These are phyloP conservation scores for Fusarium coffeatum DNA, from an alignment of 2,329 filamentous ascomycete species.

Conservation along the genomic window DNA sequence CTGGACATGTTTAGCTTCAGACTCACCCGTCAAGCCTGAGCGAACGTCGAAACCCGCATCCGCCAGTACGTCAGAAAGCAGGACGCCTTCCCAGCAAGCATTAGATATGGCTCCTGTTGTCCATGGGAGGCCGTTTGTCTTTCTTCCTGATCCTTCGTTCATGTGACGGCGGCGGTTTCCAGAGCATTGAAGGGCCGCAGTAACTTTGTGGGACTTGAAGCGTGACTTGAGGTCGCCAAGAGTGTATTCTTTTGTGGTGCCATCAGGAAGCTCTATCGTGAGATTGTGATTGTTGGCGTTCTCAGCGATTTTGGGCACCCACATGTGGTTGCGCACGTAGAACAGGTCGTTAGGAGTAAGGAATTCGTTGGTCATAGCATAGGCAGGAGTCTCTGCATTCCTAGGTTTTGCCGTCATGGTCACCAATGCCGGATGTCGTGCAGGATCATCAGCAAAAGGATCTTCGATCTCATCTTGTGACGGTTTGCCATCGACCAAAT, in stretches of 20 bases:
- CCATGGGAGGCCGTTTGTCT: constrained; percentile 70
- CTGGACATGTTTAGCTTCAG: constrained; percentile 63
- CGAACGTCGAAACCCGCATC: constrained; percentile 64
- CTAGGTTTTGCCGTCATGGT: constrained; percentile 66
- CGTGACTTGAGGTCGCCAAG: constrained; percentile 64
- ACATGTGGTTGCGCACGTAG: constrained; percentile 73
- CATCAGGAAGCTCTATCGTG: constrained; percentile 67
- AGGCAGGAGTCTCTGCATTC: constrained; percentile 69
- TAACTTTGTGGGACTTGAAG: constrained; percentile 64
- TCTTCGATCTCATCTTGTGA: constrained; percentile 68
- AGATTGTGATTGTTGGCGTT: constrained; percentile 58
- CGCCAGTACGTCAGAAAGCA: constrained; percentile 65
- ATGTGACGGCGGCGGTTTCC: constrained; percentile 70
- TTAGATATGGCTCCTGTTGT: constrained; percentile 69
- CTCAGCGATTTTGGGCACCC: constrained; percentile 63
- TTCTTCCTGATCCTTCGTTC: constrained; percentile 58
- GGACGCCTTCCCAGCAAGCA: constrained; percentile 68
- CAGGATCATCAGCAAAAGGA: constrained; percentile 67
- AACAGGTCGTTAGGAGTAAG: constrained; percentile 67
- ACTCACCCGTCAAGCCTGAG: constrained; percentile 51
- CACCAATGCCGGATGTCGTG: constrained; percentile 62
- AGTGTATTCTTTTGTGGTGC: constrained; percentile 64
- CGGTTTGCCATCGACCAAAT: constrained; percentile 69
- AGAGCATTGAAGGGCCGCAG: constrained; percentile 69
- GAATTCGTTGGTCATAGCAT: constrained; percentile 61